phyloP scores from a whole-genome alignment of 305 asterid species.

The Rubia tinctorum region DNA sequence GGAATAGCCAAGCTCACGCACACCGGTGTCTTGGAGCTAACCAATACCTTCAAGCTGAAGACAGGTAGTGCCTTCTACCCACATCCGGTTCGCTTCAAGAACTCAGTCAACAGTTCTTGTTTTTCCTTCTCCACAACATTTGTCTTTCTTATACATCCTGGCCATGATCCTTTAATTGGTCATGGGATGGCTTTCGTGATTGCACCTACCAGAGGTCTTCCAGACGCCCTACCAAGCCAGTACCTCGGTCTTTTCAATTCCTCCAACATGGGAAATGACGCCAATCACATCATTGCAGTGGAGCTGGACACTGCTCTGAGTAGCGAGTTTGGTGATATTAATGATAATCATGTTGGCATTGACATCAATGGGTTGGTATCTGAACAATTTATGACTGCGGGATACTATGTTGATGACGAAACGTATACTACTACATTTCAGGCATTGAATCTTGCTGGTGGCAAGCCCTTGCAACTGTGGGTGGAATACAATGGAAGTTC shows the following conservation, averaged over 20 bases:
- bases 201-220: constrained; percentile 26
- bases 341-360: constrained; percentile 32
- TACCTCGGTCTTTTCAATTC: constrained; percentile 27
- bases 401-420: not conserved
- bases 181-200: constrained; percentile 41
- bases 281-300: constrained; percentile 25
- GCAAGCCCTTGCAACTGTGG: constrained; percentile 26
- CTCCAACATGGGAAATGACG: constrained; percentile 11
- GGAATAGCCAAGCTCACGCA: constrained; percentile 20
- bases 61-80: constrained; percentile 37
- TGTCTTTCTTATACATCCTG: constrained; percentile 31
- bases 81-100: constrained; percentile 24
- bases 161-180: constrained; percentile 22
- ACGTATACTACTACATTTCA: no score
- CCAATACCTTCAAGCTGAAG: constrained; percentile 11
- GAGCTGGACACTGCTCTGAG: constrained; percentile 27
- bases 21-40: constrained; percentile 26
- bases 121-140: constrained; percentile 42
- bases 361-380: constrained; percentile 30
- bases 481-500: constrained; percentile 24
- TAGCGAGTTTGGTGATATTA: constrained; percentile 27
- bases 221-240: constrained; percentile 18
- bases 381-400: constrained; percentile 20
- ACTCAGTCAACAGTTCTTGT: constrained; percentile 18
- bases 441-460: constrained; percentile 19